phyloP scores from a whole-genome alignment of 1,284 basidiomycete genomes.

The Cryptococcus amylolentus region DNA sequence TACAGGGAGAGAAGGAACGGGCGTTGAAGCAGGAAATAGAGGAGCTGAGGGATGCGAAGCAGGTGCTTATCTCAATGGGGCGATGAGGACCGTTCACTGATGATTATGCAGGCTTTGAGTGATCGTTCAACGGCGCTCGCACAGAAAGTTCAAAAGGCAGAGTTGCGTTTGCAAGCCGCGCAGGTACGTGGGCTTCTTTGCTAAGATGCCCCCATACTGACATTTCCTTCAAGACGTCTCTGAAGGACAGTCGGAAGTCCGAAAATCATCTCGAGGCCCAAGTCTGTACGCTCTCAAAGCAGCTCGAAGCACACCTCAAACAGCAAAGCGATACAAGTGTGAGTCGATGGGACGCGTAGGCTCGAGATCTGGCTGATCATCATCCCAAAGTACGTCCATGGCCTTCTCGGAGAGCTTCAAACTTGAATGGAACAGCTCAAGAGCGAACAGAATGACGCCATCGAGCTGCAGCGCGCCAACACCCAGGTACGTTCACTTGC shows the following conservation, averaged over 20 bases:
- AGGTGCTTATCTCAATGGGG: background rate
- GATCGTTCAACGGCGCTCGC: background rate
- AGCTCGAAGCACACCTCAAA: background rate
- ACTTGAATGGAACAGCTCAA: background rate
- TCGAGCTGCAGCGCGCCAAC: background rate
- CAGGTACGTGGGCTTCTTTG: background rate
- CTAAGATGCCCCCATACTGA: background rate
- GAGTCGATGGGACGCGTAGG: background rate
- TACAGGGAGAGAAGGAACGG: too few relatives aligned
- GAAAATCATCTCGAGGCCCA: background rate
- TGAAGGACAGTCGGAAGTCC: background rate
- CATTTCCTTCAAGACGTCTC: background rate
- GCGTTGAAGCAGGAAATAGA: too few relatives aligned
- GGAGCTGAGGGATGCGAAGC: background rate
- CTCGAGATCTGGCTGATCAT: background rate
- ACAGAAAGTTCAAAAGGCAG: background rate
- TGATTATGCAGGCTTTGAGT: background rate
- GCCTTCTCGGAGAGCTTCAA: background rate
- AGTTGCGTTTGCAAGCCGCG: background rate
- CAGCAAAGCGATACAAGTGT: background rate
- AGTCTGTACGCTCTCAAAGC: background rate
- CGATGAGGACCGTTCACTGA: background rate
- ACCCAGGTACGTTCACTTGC: background rate
- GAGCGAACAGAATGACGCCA: background rate
- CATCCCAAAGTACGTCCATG: background rate